Conservation (phyloP, 2,329 filamentous ascomycete species). For the Sarocladium strictum region DNA sequence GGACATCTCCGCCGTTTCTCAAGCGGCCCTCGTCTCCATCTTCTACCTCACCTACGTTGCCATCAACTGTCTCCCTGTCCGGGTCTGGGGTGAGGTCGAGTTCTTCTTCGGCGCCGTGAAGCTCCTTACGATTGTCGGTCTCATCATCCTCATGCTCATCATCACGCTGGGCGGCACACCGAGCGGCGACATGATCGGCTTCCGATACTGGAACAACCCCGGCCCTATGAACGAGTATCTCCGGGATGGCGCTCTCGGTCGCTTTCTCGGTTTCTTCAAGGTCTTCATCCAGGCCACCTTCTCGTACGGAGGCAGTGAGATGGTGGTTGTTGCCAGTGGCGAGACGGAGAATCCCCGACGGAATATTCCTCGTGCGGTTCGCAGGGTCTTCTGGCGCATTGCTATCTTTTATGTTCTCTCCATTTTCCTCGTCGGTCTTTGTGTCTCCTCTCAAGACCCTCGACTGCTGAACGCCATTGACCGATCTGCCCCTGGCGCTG, state of each 20-base stretch:
- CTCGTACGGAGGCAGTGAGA: slow-evolving; percentile 38
- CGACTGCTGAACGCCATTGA: slow-evolving; percentile 44
- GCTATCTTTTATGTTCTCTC: slow-evolving; percentile 28
- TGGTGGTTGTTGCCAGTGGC: slow-evolving; percentile 28
- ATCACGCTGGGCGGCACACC: slow-evolving; percentile 42
- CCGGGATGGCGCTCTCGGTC: slow-evolving; percentile 27
- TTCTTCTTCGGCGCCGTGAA: slow-evolving; percentile 44
- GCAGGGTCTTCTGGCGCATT: slow-evolving; percentile 29
- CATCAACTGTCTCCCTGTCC: slow-evolving; percentile 32
- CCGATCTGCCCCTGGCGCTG: slow-evolving; percentile 14
- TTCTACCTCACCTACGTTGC: slow-evolving; percentile 31
- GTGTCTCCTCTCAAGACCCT: slow-evolving; percentile 28
- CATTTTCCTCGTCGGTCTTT: slow-evolving; percentile 31
- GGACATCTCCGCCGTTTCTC: slow-evolving; percentile 20
- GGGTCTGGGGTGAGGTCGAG: slow-evolving; percentile 48
- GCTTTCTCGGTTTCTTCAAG: slow-evolving; percentile 37
- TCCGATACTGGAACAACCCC: slow-evolving; percentile 38
- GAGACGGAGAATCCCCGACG: slow-evolving; percentile 30
- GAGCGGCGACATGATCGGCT: slow-evolving; percentile 35
- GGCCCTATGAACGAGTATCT: slow-evolving; percentile 38
- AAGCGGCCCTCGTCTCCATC: slow-evolving; percentile 28
- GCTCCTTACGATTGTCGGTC: slow-evolving; percentile 40
- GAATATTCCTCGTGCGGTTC: slow-evolving; percentile 28
- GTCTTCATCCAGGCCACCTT: slow-evolving; percentile 43
- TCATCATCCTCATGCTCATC: slow-evolving; percentile 44